Evolutionary conservation across 352 stramenopile species (phyloP), one percentile per base, ranked within the genome.

Genomic region (Globisporangium recalcitrans): DNA sequence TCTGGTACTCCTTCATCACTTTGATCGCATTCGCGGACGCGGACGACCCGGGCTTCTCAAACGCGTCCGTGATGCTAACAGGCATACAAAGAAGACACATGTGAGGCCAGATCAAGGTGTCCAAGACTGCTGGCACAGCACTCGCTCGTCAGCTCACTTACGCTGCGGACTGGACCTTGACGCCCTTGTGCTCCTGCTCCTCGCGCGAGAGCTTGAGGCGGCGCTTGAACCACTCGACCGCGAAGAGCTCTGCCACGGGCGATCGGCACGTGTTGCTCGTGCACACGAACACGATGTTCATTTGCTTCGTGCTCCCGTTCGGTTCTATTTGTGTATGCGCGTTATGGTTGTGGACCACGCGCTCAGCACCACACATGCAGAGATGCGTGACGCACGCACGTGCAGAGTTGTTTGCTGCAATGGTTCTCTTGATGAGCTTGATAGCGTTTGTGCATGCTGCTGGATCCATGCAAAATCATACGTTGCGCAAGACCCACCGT

Each of bases 251-350:
- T 0, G 82, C 79, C 51, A 90, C 82, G 5, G 85, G 81, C 48
- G 85, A 94, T 38, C 85, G 80, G 62, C 82, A 92, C 57, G 82
- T 92, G 70, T 94, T 94, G 71, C 85, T 91, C 34, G 85, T 90
- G 72, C 85, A 94, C 51, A 92, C 82, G 48, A 94, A 94, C 55
- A 94, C 67, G 31, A 94, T 73, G 68, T 90, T 85, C 82, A 90
- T 90, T 22, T 5, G 24, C 22, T 16, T 19, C 42, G n/a, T 51
- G 6, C 26, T 31, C 11, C 11, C 4, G 46, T 21, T 27, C 9
- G 4, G 21, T 52, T n/a, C 13, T 42, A n/a, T n/a, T n/a, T n/a
- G n/a, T n/a, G n/a, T n/a, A n/a, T n/a, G n/a, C n/a, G n/a, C n/a
- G n/a, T n/a, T n/a, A n/a, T n/a, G n/a, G n/a, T n/a, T n/a, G n/a